Conservation (phyloP, 768 basidiomycete genomes). For the Phylloporus sp. region DNA sequence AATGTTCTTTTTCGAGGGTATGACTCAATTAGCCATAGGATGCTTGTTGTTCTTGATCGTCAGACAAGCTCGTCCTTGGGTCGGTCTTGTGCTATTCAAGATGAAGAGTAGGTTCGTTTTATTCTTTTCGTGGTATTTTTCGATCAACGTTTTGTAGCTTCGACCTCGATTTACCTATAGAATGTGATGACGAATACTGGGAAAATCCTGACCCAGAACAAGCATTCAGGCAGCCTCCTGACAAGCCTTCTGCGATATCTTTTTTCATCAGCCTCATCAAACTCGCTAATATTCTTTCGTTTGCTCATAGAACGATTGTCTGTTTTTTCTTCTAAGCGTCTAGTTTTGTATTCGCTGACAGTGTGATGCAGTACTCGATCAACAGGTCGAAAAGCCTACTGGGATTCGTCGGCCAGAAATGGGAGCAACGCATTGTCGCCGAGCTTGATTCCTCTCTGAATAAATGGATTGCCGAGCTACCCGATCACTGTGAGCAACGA, state of each 20-base stretch:
- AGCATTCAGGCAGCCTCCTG: slow-evolving; percentile 60
- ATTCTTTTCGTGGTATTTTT: neutral
- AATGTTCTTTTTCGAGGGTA: neutral
- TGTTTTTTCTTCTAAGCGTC: slow-evolving; percentile 16
- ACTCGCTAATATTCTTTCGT: slow-evolving; percentile 60
- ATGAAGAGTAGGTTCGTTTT: slow-evolving; percentile 57
- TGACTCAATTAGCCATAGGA: slow-evolving; percentile 17
- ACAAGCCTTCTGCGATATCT: slow-evolving; percentile 51
- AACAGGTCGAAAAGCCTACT: slow-evolving; percentile 57
- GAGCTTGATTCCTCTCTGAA: slow-evolving; percentile 76
- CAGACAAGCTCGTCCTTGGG: slow-evolving; percentile 50
- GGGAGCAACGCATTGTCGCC: slow-evolving; percentile 62
- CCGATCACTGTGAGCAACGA: slow-evolving; percentile 35
- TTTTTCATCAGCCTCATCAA: slow-evolving; percentile 53
- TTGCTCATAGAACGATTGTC: slow-evolving; percentile 59
- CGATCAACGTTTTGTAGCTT: slow-evolving; percentile 37
- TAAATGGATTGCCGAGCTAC: slow-evolving; percentile 72
- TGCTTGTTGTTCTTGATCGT: slow-evolving; percentile 30
- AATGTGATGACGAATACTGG: slow-evolving; percentile 72
- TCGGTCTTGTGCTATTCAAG: slow-evolving; percentile 61
- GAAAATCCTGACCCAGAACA: slow-evolving; percentile 43
- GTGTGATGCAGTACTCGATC: slow-evolving; percentile 56
- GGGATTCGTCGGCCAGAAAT: slow-evolving; percentile 48
- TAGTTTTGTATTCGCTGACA: neutral
- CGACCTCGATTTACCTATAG: slow-evolving; percentile 58